Evolutionary conservation across 2,329 filamentous ascomycete genomes (phyloP), one percentile per base, ranked within the genome.

Genomic region (Ophiostoma ulmi): DNA sequence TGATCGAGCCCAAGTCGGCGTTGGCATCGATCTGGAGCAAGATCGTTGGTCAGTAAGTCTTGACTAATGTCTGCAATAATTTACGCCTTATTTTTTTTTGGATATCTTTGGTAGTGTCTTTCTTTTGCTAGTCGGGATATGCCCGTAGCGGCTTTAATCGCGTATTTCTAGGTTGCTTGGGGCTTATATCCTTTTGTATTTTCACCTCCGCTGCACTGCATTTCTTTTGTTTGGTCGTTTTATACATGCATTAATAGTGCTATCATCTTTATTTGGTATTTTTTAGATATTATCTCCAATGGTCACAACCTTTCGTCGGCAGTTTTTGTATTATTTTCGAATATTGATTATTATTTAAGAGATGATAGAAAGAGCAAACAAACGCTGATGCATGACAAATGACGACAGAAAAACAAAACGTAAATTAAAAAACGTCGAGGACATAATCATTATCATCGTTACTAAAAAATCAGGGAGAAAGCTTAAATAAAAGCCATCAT

Each of bases 11-110:
- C 39, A 71, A 74, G n/a, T 70, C 75, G 2, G 13, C 11, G 8
- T 81, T 83, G 1, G 14, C n/a, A 36, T 83, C 83, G 0, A 79
- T 86, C 41, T 87, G 85, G 85, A 80, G 82, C 48, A 82, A 77
- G 73, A 64, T 75, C 6, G n/a, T 68, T 41, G 72, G 72, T 1
- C 39, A 67, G 22, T 44, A 14, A 64, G 13, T 8, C 4, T 17
- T 48, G 44, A 3, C 44, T 48, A 39, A 10, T 39, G 38, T 31
- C 31, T 31, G 31, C 17, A 55, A 55, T 7, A n/a, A 7, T 20
- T 8, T 20, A 55, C 2, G 3, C 17, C 20, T 55, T n/a, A n/a
- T n/a, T 22, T 55, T 20, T 11, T 55, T 7, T 20, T 55, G 31
- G 31, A 4, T 31, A 31, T n/a, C 44, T 44, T 44, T 44, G 44